Evolutionary conservation across 2,329 filamentous ascomycete species (phyloP), one percentile per base, ranked within the genome.

Genomic region (Celoporthe dispersa): DNA sequence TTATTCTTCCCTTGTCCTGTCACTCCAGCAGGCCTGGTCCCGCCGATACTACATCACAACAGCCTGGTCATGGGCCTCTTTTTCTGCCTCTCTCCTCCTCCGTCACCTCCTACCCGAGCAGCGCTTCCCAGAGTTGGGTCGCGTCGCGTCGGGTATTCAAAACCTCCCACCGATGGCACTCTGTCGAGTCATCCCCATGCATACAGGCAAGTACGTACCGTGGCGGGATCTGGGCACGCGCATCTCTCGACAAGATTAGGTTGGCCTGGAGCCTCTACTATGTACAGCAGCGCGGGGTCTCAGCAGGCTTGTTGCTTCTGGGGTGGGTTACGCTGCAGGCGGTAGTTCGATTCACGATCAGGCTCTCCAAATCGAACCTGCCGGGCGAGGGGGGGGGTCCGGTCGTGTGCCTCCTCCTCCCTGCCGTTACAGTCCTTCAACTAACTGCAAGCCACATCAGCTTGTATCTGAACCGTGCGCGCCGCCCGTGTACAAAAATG

Each of bases 261-360:
- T 57, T 57, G 53, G 25, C 16, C 48, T 64, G 37, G 60, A 55
- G 66, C 51, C 69, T 59, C 48, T 39, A n/a, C n/a, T n/a, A n/a
- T n/a, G n/a, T n/a, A 48, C 28, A 48, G 66, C 66, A 59, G 69
- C 68, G 53, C 66, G 55, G 64, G 64, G 59, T 69, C 69, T 71
- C 69, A 71, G 69, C 69, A 69, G n/a, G 69, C 55, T 61, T 66
- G 59, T 37, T 37, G 59, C 57, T 48, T 66, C 33, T 64, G 57
- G 64, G 60, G n/a, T n/a, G n/a, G 37, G 67, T 61, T 67, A 57
- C 64, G 31, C 57, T 31, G 57, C 57, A 37, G 33, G 33, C 31
- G 57, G 68, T 41, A 39, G 37, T 53, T 31, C n/a, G n/a, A n/a
- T n/a, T n/a, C n/a, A n/a, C n/a, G 53, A 39, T 28, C 64, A 55